Conservation (phyloP, 441 rosid species). For the Populus tomentosa region DNA sequence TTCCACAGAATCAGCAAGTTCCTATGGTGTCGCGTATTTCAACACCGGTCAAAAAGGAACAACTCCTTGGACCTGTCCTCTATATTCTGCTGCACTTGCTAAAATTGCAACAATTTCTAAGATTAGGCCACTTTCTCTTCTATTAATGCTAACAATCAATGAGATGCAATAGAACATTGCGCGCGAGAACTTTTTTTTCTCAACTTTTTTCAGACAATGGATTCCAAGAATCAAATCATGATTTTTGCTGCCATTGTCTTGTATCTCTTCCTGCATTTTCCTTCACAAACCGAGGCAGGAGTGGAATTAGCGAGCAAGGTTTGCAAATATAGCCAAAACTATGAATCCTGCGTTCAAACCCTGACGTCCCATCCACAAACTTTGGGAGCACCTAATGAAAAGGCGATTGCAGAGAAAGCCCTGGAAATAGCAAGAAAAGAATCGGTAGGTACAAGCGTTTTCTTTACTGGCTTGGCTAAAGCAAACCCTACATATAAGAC, state of each 20-base stretch:
- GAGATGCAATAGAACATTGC: neutral
- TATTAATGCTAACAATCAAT: neutral
- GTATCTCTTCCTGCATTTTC: neutral
- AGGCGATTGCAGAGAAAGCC: neutral
- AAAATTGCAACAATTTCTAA: neutral
- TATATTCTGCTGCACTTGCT: too few species aligned
- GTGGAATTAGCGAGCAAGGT: neutral
- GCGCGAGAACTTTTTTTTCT: neutral
- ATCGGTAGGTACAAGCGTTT: neutral
- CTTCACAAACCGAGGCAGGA: conserved; percentile 6
- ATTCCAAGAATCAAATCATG: neutral
- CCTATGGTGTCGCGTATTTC: too few species aligned
- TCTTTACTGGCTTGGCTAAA: neutral
- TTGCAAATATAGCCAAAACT: neutral
- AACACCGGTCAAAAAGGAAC: too few species aligned
- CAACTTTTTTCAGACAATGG: neutral
- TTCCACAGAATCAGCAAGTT: too few species aligned
- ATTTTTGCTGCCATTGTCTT: conserved; percentile 3
- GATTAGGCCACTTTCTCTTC: neutral
- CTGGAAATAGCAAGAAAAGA: neutral
- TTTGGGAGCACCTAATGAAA: neutral
- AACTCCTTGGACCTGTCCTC: too few species aligned
- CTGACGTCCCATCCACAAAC: conserved; percentile 1
- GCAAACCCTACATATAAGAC: neutral
- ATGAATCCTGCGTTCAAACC: conserved; percentile 2